phyloP scores from a whole-genome alignment of 169 alveolate genomes.

The Eimeria sp. region DNA sequence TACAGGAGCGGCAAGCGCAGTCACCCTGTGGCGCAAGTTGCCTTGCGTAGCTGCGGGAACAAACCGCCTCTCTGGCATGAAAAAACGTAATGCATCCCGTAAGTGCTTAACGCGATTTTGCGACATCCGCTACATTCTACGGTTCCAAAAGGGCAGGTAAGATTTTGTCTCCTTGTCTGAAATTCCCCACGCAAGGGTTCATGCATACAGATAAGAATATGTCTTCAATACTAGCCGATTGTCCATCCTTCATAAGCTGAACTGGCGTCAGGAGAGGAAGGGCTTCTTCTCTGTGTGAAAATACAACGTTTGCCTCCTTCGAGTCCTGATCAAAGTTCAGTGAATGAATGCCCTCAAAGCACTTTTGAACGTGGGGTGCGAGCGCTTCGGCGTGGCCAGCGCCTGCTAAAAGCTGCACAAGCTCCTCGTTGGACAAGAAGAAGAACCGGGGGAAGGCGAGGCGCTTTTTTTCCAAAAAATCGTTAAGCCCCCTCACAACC shows the following conservation, averaged over 20 bases:
- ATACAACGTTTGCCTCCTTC: constrained; percentile 91
- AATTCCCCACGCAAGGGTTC: constrained; percentile 19
- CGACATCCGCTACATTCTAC: not conserved
- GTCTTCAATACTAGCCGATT: constrained; percentile 41
- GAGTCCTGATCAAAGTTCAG: constrained; percentile 87
- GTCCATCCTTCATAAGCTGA: constrained; percentile 78
- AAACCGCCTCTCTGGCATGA: not conserved
- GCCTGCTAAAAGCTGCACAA: constrained; percentile 95
- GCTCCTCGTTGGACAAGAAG: constrained; percentile 98
- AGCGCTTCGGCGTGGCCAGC: constrained; percentile 96
- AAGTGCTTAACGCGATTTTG: not conserved
- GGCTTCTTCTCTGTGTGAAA: constrained; percentile 94
- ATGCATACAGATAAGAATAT: constrained; percentile 27
- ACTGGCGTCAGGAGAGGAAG: constrained; percentile 90
- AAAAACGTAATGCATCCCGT: not conserved
- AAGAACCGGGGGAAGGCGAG: constrained; percentile 94
- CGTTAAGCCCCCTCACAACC: constrained; percentile 94
- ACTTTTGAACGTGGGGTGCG: constrained; percentile 96
- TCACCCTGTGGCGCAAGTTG: not conserved
- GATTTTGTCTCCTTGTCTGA: constrained; percentile 61
- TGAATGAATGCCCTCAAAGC: constrained; percentile 96
- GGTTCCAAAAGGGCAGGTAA: constrained; percentile 82
- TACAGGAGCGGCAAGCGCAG: not conserved
- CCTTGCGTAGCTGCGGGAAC: not conserved
- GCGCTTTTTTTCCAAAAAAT: constrained; percentile 95